Conservation (phyloP, 345 rosid genomes). For the Ricinus communis region DNA sequence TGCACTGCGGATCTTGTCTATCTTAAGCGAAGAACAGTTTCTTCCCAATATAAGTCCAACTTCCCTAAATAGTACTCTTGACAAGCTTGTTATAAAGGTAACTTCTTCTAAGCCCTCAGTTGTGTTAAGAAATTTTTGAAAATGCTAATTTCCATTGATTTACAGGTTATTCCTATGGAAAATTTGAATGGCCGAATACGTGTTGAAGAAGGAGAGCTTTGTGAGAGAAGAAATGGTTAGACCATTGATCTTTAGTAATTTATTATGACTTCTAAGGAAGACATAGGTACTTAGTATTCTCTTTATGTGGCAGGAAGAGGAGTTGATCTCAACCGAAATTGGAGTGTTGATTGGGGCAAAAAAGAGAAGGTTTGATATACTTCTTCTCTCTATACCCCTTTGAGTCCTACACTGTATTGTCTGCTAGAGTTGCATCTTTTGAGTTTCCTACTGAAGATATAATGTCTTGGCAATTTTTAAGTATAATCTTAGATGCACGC, state of each 20-base stretch:
- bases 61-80: conserved; percentile 49
- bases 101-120: neutral
- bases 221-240: conserved; percentile 94
- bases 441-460: neutral
- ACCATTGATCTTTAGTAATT: conserved; percentile 12
- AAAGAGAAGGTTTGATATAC: conserved; percentile 72
- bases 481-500: neutral
- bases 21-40: conserved; percentile 85
- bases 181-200: conserved; percentile 86
- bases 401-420: conserved; percentile 9
- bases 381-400: neutral
- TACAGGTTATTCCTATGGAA: conserved; percentile 92
- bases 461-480: neutral
- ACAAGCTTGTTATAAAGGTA: conserved; percentile 84
- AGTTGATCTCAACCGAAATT: conserved; percentile 95
- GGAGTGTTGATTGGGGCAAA: conserved; percentile 99
- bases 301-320: conserved; percentile 69
- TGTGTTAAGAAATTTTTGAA: no score
- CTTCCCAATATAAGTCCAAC: conserved; percentile 44
- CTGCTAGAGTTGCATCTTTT: neutral
- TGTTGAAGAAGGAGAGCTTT: conserved; percentile 91
- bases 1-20: conserved; percentile 73
- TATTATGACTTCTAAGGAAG: conserved; percentile 14
- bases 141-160: conserved; percentile 19
- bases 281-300: conserved; percentile 15